These are phyloP conservation scores for Cicer chorassanicum DNA, from an alignment of 306 rosid genomes.

Conservation along the genomic window DNA sequence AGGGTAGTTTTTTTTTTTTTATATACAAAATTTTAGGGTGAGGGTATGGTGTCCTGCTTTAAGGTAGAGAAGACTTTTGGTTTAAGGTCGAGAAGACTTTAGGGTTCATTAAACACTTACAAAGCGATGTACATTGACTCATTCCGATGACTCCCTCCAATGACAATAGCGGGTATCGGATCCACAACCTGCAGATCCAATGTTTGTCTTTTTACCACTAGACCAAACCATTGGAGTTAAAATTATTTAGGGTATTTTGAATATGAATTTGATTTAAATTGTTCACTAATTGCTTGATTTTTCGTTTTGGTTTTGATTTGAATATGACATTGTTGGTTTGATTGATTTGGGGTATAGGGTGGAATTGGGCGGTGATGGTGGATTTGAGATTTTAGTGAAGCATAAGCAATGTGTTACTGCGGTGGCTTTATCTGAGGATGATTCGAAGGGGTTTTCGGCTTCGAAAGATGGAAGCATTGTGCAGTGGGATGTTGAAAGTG, in stretches of 20 bases:
- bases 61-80: too few species aligned
- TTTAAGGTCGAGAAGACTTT: too few species aligned
- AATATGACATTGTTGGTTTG: neutral
- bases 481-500: slow-evolving; percentile 88
- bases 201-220: too few species aligned
- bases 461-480: slow-evolving; percentile 86
- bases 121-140: too few species aligned
- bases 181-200: too few species aligned
- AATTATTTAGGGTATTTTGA: slow-evolving; percentile 34
- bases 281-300: neutral
- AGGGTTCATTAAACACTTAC: too few species aligned
- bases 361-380: slow-evolving; percentile 63
- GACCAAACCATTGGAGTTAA: too few species aligned
- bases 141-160: too few species aligned
- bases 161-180: too few species aligned
- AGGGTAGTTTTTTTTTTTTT: too few species aligned
- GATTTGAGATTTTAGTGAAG: slow-evolving; percentile 69
- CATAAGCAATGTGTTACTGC: slow-evolving; percentile 80
- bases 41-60: too few species aligned
- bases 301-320: neutral
- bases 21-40: too few species aligned
- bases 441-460: slow-evolving; percentile 85
- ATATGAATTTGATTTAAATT: neutral
- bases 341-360: slow-evolving; percentile 55
- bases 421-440: slow-evolving; percentile 83